A percentile compares a stretch with the other conserved stretches of the same genome.
Conservation (phyloP, 202 grass and related monocot genomes). For the Dendrocalamus latiflorus region DNA sequence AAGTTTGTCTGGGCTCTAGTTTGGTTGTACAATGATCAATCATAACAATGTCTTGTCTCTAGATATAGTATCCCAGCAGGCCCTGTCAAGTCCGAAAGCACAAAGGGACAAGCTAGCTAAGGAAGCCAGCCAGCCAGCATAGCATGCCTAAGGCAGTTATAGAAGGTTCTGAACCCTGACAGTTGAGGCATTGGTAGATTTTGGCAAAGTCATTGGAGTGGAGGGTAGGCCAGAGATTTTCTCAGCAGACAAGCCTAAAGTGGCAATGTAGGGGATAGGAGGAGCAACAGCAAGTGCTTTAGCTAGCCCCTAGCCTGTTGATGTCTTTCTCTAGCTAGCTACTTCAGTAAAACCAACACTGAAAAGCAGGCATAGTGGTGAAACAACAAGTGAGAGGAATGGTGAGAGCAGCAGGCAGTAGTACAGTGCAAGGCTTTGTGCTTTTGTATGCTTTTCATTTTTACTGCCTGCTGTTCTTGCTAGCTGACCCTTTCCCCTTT, state of each 20-base stretch:
- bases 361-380: not conserved
- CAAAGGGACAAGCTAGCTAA: conserved; percentile 36
- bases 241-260: conserved; percentile 40
- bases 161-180: conserved; percentile 60
- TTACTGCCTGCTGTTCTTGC: conserved; percentile 34
- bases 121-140: not conserved
- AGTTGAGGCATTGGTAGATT: conserved; percentile 28
- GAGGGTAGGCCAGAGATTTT: not conserved
- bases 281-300: conserved; percentile 49
- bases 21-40: conserved; percentile 34
- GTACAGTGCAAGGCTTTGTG: conserved; percentile 21
- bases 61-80: conserved; percentile 46
- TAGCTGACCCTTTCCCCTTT: conserved; percentile 45
- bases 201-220: conserved; percentile 39
- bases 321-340: conserved; percentile 10
- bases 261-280: too few relatives aligned
- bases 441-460: conserved; percentile 34
- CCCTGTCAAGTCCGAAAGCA: conserved; percentile 40
- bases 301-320: not conserved
- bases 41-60: conserved; percentile 25
- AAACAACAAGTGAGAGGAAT: too few relatives aligned
- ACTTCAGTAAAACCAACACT: conserved; percentile 27
- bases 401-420: conserved; percentile 23
- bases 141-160: conserved; percentile 51
- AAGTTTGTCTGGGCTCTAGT: conserved; percentile 11